Base-by-base conservation (phyloP, 768 basidiomycete genomes). In the Lactarius hengduanensis region DNA sequence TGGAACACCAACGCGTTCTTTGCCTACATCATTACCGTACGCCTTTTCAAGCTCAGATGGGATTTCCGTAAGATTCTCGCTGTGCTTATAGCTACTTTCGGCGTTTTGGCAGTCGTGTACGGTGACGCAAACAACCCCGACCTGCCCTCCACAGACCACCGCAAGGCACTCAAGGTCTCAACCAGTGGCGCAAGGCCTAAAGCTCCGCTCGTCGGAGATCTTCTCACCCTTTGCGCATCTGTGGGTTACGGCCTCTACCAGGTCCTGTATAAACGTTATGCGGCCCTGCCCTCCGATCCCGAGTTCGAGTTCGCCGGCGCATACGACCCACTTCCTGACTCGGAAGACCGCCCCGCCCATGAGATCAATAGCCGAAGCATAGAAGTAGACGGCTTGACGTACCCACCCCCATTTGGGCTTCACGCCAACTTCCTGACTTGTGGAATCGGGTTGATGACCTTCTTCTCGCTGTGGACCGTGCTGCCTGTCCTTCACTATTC, bases 1-100 rank as follows among this genome's bases (percentile, higher is more conserved):
- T 94, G 91, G 87, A 96, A 96, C 73, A 88, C 90, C 9, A 92
- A 91, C 72, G 89, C 92, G 0, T 95, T 98, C 79, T 95, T 94
- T 76, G 91, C 92, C 6, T 98, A 98, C 74, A 74, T 94, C 32
- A 84, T 98, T 74, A 84, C 88, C n/a, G 86, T 95, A 67, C 84
- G 84, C 71, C 71, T 94, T 3, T 86, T 88, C 67, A 78, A 82
- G 26, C 77, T 85, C 30, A 78, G 80, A 70, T 88, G 89, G 89
- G 84, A 90, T 67, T 69, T 81, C 18, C 79, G 84, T 55, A 87
- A 84, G 53, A 77, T 94, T 38, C 73, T 84, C 30, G 88, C 93
- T 16, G 94, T 98, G 20, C 73, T 83, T 16, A 77, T 96, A 30
- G 96, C 96, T 0, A 94, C 90, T 40, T 66, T 85, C 0, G 96